Evolutionary conservation across 176 grass and related monocot genomes (phyloP), one percentile per base, ranked within the genome.

Genomic region (Oropetium thomaeum): DNA sequence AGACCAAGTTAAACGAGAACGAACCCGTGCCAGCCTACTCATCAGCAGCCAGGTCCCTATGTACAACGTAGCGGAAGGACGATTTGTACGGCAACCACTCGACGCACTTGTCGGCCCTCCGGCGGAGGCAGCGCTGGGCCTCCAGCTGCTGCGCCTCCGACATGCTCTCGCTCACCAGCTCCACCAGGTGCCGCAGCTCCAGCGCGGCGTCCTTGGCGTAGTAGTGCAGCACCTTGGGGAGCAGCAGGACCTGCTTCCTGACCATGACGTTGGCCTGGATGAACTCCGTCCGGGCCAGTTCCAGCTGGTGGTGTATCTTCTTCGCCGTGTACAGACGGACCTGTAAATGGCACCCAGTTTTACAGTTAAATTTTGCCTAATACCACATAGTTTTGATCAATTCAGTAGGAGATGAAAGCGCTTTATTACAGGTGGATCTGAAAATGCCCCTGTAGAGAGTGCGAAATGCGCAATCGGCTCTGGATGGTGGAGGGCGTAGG

Each of bases 11-110:
- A 38, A 47, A 53, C 11, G 7, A 12, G 8, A 43, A 20, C n/a
- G 2, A 1, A 7, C 2, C 10, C 4, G 44, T 51, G 47, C 47
- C 19, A 7, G 30, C 33, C 74, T 84, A n/a, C 33, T 71, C 84
- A 75, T 67, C 88, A 22, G 49, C 83, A 8, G 92, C 84, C 52
- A 99, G 77, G 70, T 89, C 89, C 67, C 76, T 90, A 84, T 99
- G 89, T 55, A 99, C 82, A 92, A 96, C 62, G 58, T 99, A 99
- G 92, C 79, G 80, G 92, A 96, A 99, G 48, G 85, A 80, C 9
- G 92, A 92, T 75, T 90, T 99, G 89, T 92, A 96, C 0, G 96
- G 92, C 71, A 92, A 64, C 92, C 96, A 99, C 74, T 96, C 89
- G 11, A 99, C 84, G 28, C 69, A 71, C 73, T 87, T 99, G 42